Percentiles rank a stretch among this genome's conserved stretches.
Evolutionary conservation across 139 green algal species (phyloP).

Genomic region (Marvania coccoides): DNA sequence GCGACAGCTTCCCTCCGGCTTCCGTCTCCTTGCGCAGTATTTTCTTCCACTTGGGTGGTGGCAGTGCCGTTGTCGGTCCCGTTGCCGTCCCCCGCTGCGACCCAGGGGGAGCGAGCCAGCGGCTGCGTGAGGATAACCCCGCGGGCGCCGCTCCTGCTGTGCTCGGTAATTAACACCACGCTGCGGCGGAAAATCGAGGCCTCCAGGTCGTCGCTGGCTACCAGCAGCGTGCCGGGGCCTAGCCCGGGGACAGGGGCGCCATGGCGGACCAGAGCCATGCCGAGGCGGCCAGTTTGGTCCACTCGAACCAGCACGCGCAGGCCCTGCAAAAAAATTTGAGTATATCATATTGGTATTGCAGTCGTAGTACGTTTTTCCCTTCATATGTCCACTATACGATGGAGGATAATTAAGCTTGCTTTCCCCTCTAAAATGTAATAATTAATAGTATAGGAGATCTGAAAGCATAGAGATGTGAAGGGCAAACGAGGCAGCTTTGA

Average conservation of each 20-base stretch:
- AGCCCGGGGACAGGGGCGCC: conserved; percentile 20
- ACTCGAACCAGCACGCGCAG: conserved; percentile 24
- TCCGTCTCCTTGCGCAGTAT: no score
- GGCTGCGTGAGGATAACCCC: conserved; percentile 37
- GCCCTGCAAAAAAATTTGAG: no score
- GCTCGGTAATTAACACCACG: conserved; percentile 30
- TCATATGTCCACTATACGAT: no score
- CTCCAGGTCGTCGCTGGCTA: conserved; percentile 21
- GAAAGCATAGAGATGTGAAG: no score
- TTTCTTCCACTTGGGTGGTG: no score
- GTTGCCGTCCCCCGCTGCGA: neutral
- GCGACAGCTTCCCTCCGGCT: neutral
- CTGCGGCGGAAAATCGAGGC: conserved; percentile 22
- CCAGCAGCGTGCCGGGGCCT: conserved; percentile 19
- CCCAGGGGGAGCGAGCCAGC: neutral
- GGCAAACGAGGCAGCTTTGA: no score
- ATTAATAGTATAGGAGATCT: no score
- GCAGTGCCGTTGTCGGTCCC: no score
- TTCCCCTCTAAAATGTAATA: no score
- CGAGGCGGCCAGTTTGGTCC: conserved; percentile 18
- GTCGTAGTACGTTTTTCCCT: no score
- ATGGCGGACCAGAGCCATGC: conserved; percentile 26
- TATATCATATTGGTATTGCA: no score
- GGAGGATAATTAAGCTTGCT: no score
- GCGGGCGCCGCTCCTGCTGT: conserved; percentile 4